Evolutionary conservation across 2,329 filamentous ascomycete genomes (phyloP), one percentile per base, ranked within the genome.

Genomic region (Sphaerulina populicola): DNA sequence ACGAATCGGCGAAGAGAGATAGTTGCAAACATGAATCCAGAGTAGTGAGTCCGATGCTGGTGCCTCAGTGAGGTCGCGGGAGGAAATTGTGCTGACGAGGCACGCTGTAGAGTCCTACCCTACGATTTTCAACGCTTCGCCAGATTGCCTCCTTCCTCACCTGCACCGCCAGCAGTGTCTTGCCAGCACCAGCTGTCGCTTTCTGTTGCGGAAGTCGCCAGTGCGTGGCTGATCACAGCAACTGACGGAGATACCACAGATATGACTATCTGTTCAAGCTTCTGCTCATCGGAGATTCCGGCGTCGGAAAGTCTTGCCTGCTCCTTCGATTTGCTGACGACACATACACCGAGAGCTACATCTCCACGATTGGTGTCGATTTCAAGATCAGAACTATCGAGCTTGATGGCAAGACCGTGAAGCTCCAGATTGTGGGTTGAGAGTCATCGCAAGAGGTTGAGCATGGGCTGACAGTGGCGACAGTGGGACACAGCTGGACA

Each of bases 191-290:
- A 44, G 42, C 29, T 30, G 42, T 33, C 36, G 45, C 10, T 12
- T 18, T n/a, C 12, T 21, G n/a, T 9, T 18, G 23, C 27, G 9
- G 18, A 42, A 15, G 12, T 27, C 12, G 12, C 31, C 31, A n/a
- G 31, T n/a, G 31, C 31, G 31, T 4, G 12, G 6, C 4, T 11
- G 2, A 30, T 11, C n/a, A 15, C 30, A 33, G 23, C 11, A 21
- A 33, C 46, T 48, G 33, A 48, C 30, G 15, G 46, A 21, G 35
- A 15, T 15, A 21, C 29, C 14, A 41, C 69, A 97, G 93, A 93
- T 98, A 98, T 86, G 93, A 98, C 73, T 98, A 98, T 74, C 89
- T 98, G 69, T 98, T 98, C 84, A 98, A 98, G 84, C 89, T 98
- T 62, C 88, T 98, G 74, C 91, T 98, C 78, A 98, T 98, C 83